A percentile compares a stretch with the other conserved stretches of the same genome.
These are phyloP conservation scores for Cryptococcus wingfieldii DNA, from an alignment of 1,284 basidiomycete species.

Conservation along the genomic window DNA sequence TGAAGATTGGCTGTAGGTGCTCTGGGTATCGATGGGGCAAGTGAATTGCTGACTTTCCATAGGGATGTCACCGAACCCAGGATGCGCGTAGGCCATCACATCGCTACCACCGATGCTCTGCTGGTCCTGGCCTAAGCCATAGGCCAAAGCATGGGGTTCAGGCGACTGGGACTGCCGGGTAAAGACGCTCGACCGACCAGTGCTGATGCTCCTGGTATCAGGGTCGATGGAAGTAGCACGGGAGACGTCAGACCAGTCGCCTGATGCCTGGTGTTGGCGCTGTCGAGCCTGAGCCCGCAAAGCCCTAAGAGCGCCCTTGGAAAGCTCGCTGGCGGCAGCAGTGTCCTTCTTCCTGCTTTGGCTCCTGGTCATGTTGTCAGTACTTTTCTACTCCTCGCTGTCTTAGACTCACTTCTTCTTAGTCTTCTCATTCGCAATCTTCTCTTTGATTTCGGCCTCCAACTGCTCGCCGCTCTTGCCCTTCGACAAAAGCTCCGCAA, in stretches of 20 bases:
- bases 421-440: slow-evolving; percentile 7
- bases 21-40: neutral
- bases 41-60: slow-evolving; percentile 1
- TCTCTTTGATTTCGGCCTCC: slow-evolving; percentile 61
- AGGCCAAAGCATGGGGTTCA: neutral
- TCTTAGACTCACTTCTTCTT: neutral
- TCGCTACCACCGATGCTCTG: neutral
- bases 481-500: slow-evolving; percentile 68
- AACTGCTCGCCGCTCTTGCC: slow-evolving; percentile 68
- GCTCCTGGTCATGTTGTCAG: no score
- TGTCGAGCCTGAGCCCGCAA: slow-evolving; percentile 30
- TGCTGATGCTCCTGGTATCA: neutral
- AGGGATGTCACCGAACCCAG: neutral
- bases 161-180: neutral
- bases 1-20: neutral
- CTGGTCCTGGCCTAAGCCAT: neutral
- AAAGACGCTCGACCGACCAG: neutral
- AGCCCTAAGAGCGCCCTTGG: slow-evolving; percentile 34
- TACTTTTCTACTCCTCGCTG: neutral
- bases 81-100: slow-evolving; percentile 4
- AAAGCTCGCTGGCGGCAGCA: slow-evolving; percentile 19
- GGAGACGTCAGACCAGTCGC: slow-evolving; percentile 27
- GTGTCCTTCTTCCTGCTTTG: neutral
- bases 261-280: slow-evolving; percentile 9
- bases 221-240: slow-evolving; percentile 10